A percentile compares a stretch with the other conserved stretches of the same genome.
Evolutionary conservation across 257 asterid genomes (phyloP).

Genomic region (Solanum clarkiae): DNA sequence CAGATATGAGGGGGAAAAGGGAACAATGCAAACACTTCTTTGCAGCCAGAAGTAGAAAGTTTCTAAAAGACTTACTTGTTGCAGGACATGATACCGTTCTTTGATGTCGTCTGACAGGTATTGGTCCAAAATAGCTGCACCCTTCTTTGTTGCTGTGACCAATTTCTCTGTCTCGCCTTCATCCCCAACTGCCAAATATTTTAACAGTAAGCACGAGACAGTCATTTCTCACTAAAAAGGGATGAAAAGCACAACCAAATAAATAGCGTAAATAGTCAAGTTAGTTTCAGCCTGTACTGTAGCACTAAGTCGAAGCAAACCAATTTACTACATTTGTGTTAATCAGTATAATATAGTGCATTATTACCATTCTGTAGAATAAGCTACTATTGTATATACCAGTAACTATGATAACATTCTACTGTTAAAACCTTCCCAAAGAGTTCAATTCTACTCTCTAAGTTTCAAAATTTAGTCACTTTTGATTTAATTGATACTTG

Average conservation of each 20-base stretch:
- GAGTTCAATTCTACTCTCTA: not conserved
- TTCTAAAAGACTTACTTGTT: conserved; percentile 30
- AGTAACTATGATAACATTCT: not conserved
- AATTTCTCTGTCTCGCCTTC: conserved; percentile 32
- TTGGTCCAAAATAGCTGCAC: conserved; percentile 74
- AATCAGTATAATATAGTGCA: not conserved
- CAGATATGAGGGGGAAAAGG: not conserved
- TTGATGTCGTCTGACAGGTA: conserved; percentile 66
- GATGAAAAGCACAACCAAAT: not conserved
- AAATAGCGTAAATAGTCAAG: not conserved
- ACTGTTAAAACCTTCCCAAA: not conserved
- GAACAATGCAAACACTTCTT: not conserved
- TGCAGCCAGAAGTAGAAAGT: not conserved
- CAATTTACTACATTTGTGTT: not conserved
- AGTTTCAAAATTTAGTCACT: not conserved
- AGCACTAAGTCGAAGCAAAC: not conserved
- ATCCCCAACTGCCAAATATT: not conserved
- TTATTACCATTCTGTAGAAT: not conserved
- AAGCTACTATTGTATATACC: not conserved
- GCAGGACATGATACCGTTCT: conserved; percentile 76
- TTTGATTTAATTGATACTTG: not conserved
- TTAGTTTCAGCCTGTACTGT: not conserved
- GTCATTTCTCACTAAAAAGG: not conserved
- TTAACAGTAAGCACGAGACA: not conserved
- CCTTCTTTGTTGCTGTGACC: conserved; percentile 61